Base-by-base conservation (phyloP, 192 early-diverging fungal genomes). In the Coemansia sp. region DNA sequence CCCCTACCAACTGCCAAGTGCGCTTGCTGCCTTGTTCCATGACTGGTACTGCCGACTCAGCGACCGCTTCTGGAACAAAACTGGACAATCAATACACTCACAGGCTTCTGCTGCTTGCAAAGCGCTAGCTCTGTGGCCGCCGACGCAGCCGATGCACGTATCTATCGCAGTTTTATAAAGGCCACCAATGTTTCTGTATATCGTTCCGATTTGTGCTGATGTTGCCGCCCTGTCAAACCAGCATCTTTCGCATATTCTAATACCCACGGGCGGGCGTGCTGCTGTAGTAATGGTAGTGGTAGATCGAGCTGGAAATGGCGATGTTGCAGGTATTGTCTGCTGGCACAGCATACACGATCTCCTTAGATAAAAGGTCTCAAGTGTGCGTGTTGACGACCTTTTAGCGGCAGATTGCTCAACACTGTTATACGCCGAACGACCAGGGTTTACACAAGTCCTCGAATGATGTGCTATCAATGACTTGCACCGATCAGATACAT, bases 341-440 rank as follows among this genome's bases (percentile, higher is more conserved):
- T 53, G 29, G 34, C 80, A 82, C n/a, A 74, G 36, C 27, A 65
- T 23, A 52, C 80, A 82, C n/a, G 38, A 57, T n/a, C 57, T 36
- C 7, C 56, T 65, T 44, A 44, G 44, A 58, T 78, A 82, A 50
- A 75, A 78, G 23, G 67, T 61, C 44, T 74, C 64, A 11, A 78
- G 65, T 6, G 81, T 71, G 30, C 68, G 75, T 6, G 57, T 52
- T 25, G 45, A 48, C 14, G 45, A 9, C 9, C 45, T 25, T 48
- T 48, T 48, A 25, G 22, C 8, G 23, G 45, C 3, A 44, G 5
- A 7, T 10, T 48, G 22, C 25, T 48, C 45, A 48, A 48, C 25
- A 48, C 25, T 41, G 13, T 1, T 17, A 41, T 41, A 17, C 38
- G 22, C 22, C 6, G 27, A 6, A n/a, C 2, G 37, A 8, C 36